Evolutionary conservation across 306 rosid species (phyloP).

Genomic region (Aeschynomene evenia): DNA sequence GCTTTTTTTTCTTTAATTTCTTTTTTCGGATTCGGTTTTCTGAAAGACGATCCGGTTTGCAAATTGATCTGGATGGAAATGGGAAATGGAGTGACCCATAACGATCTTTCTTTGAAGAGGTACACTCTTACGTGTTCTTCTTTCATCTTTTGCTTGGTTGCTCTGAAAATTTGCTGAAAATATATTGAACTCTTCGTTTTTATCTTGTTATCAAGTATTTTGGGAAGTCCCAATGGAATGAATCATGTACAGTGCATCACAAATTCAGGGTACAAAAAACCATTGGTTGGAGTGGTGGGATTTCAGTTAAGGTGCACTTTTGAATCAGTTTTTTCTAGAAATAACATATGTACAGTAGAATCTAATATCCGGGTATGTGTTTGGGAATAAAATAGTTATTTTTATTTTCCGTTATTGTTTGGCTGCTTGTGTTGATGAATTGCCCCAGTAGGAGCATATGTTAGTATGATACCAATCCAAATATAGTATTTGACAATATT

Average conservation of each 20-base stretch:
- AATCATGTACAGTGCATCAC: not conserved
- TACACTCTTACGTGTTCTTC: not conserved
- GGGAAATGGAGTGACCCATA: not conserved
- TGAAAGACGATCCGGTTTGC: not conserved
- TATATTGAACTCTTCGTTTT: not conserved
- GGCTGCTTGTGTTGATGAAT: conserved; percentile 23
- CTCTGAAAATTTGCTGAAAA: not conserved
- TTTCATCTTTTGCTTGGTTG: not conserved
- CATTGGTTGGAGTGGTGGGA: not conserved
- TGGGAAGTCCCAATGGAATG: not conserved
- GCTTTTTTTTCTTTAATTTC: no score
- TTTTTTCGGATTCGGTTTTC: not conserved
- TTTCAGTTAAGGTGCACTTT: no score
- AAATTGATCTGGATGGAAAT: not conserved
- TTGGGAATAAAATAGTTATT: not conserved
- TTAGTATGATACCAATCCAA: not conserved
- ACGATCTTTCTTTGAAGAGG: not conserved
- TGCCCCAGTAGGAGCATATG: not conserved
- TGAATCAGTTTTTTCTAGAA: no score
- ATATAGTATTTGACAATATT: not conserved
- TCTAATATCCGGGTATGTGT: not conserved
- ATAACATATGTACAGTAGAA: no score
- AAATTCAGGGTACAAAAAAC: not conserved
- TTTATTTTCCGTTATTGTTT: not conserved
- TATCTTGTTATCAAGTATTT: not conserved